phyloP scores from a whole-genome alignment of 768 basidiomycete species.

The Phlebiopsis gigantea region DNA sequence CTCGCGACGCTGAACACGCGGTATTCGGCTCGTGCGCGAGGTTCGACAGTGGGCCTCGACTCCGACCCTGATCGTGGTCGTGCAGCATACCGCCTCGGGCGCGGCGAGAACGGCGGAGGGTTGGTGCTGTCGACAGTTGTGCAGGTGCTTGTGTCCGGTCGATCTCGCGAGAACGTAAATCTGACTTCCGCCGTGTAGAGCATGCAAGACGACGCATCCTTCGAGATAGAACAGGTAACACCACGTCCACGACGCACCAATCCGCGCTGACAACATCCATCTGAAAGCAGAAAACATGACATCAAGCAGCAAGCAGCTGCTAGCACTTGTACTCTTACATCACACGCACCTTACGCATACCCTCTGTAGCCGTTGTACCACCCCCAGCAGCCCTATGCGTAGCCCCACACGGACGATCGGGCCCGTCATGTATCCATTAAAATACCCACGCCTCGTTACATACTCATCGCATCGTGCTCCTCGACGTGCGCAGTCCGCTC shows the following conservation, averaged over 20 bases:
- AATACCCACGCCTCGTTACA: not conserved
- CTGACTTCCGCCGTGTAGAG: too few species aligned
- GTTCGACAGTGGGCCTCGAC: not conserved
- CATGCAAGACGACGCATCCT: not conserved
- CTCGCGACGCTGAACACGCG: conserved; percentile 15
- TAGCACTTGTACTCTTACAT: too few species aligned
- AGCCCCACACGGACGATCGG: not conserved
- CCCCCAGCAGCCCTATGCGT: not conserved
- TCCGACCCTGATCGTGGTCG: not conserved
- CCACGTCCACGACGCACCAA: not conserved
- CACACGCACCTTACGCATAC: not conserved
- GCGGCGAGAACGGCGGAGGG: not conserved
- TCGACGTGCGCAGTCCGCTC: not conserved
- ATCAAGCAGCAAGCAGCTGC: not conserved
- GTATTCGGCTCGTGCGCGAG: conserved; percentile 9
- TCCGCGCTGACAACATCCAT: not conserved
- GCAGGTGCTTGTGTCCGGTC: conserved; percentile 6
- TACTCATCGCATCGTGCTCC: not conserved
- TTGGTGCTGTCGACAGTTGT: conserved; percentile 9
- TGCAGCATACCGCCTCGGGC: not conserved
- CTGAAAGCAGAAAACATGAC: not conserved
- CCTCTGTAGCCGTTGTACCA: not conserved
- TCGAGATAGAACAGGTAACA: not conserved
- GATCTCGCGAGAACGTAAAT: too few species aligned
- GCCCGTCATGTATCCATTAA: not conserved